phyloP scores from a whole-genome alignment of 2,329 filamentous ascomycete species.

The Kalmusia sp. region DNA sequence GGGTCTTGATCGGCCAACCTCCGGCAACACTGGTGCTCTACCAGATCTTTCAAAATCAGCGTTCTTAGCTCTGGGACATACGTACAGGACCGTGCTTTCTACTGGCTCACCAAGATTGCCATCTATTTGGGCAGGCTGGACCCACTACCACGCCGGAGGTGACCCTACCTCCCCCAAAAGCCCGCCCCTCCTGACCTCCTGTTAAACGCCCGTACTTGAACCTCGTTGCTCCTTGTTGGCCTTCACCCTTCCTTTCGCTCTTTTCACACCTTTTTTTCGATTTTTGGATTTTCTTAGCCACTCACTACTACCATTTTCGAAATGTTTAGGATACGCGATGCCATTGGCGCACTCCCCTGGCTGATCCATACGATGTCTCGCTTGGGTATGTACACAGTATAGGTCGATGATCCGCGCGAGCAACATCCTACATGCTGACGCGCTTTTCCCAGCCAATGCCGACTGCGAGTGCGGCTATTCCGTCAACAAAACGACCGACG shows the following conservation, averaged over 20 bases:
- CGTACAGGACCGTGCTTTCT: not conserved
- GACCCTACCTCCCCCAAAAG: constrained; percentile 5
- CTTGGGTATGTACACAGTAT: constrained; percentile 36
- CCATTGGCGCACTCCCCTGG: constrained; percentile 34
- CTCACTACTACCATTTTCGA: constrained; percentile 20
- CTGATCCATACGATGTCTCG: constrained; percentile 37
- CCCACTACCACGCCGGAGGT: constrained; percentile 1
- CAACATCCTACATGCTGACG: constrained; percentile 3
- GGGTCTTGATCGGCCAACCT: not conserved
- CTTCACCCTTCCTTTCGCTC: constrained; percentile 5
- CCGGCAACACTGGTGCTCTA: not conserved
- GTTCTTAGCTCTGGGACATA: not conserved
- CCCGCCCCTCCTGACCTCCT: constrained; percentile 13
- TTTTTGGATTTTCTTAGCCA: constrained; percentile 22
- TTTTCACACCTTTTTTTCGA: constrained; percentile 1
- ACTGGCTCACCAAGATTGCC: not conserved
- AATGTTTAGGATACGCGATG: constrained; percentile 25
- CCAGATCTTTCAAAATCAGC: too few relatives aligned
- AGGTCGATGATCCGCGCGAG: not conserved
- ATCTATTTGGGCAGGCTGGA: constrained; percentile 1
- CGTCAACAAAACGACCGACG: constrained; percentile 55
- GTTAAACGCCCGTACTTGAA: constrained; percentile 14
- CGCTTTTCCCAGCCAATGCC: constrained; percentile 44
- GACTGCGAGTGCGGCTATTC: constrained; percentile 78
- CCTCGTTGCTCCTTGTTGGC: constrained; percentile 3